These are phyloP conservation scores for Rubus idaeus DNA, from an alignment of 306 rosid species.

Conservation along the genomic window DNA sequence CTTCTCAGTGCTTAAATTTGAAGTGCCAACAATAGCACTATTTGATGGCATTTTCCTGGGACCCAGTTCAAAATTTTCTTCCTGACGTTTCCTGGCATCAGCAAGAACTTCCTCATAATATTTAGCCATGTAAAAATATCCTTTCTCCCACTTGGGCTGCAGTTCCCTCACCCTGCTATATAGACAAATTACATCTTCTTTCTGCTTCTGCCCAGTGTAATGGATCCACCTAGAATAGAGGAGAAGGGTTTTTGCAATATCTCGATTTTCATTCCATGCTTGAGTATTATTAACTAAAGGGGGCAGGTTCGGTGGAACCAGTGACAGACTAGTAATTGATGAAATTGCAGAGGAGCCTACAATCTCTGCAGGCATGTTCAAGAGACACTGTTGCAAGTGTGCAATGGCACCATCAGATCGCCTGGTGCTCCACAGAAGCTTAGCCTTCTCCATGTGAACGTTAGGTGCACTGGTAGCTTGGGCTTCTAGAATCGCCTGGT, in stretches of 20 bases:
- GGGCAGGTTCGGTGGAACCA: slow-evolving; percentile 63
- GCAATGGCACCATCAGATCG: slow-evolving; percentile 95
- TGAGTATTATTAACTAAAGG: slow-evolving; percentile 64
- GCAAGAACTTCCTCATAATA: slow-evolving; percentile 90
- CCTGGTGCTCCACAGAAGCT: slow-evolving; percentile 88
- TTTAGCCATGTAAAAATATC: slow-evolving; percentile 86
- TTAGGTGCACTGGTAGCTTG: slow-evolving; percentile 87
- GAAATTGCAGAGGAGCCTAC: slow-evolving; percentile 76
- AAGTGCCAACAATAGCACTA: slow-evolving; percentile 51
- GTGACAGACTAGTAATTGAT: slow-evolving; percentile 86
- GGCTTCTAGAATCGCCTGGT: slow-evolving; percentile 90
- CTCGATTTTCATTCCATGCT: slow-evolving; percentile 62
- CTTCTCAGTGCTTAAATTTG: slow-evolving; percentile 64
- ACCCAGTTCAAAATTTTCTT: slow-evolving; percentile 61
- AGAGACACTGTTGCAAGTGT: slow-evolving; percentile 82
- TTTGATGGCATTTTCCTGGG: slow-evolving; percentile 50
- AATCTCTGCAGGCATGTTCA: slow-evolving; percentile 78
- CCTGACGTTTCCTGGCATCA: slow-evolving; percentile 97
- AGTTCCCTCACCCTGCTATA: slow-evolving; percentile 87
- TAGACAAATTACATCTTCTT: slow-evolving; percentile 83
- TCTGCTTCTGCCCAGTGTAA: slow-evolving; percentile 98
- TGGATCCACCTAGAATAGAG: slow-evolving; percentile 94
- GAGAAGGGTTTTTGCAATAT: slow-evolving; percentile 88
- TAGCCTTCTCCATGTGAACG: slow-evolving; percentile 88
- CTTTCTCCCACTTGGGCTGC: slow-evolving; percentile 97